Base-by-base conservation (phyloP, 495 filamentous ascomycete species). In the Penicillium subrubescens region DNA sequence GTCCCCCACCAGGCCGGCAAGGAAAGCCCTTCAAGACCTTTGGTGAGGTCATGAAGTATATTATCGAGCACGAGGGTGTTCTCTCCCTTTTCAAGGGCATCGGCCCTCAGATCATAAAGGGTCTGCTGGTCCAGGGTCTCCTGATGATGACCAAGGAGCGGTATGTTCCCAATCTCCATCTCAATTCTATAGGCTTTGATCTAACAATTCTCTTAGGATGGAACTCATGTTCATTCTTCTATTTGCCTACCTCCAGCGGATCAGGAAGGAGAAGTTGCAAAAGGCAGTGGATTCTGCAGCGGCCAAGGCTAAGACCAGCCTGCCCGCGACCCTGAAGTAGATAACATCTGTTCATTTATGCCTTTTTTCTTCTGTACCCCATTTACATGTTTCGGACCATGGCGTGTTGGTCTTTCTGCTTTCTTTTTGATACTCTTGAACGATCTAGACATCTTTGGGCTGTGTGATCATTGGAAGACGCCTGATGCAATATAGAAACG, bases 141-240 rank as follows among this genome's bases (percentile, higher is more conserved):
- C 80, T 99, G 27, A 99, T 99, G 95, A 99, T 98, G 95, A 96
- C 92, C 5, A 99, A 99, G 81, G 96, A 99, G 78, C 87, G 93
- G 93, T 96, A 84, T 64, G 87, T 76, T 21, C 44, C 46, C 59
- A 1, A 5, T 43, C 50, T 73, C 80, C 59, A 72, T 67, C 62
- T 62, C 39, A 8, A 23, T 31, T 5, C 14, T 2, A 29, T 48
- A 34, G 44, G 44, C 10, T 34, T 21, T 21, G 48, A 67, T 51
- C 77, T 82, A 64, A 82, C 62, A 3, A 44, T 48, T 8, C 2
- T 29, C 56, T 10, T 67, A 96, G 94, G 61, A 91, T 98, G 82
- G 95, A 98, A 78, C 82, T 99, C 55, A 66, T 92, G 17, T 98
- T 97, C 78, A 79, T 98, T 66, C 76, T 97, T 21, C 85, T 99